Evolutionary conservation across 1,284 basidiomycete genomes (phyloP).

Genomic region (Moesziomyces globuligerus): DNA sequence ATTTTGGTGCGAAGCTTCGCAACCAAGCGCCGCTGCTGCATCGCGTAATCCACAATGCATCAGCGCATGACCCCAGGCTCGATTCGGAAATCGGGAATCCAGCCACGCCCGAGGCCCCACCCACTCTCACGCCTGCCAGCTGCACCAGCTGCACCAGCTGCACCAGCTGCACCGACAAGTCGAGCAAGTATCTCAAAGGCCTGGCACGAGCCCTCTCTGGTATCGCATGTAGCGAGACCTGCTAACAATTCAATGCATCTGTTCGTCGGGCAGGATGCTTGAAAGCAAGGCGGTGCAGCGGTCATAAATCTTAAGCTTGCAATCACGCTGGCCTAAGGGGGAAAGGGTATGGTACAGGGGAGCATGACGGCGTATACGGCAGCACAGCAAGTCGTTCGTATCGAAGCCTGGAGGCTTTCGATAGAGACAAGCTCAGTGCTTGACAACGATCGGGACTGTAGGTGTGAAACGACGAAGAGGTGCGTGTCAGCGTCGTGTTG

Average conservation of each 20-base stretch:
- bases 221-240: no score
- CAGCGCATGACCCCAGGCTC: slow-evolving; percentile 4
- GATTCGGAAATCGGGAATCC: slow-evolving; percentile 13
- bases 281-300: not conserved
- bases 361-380: not conserved
- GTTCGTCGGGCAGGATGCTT: not conserved
- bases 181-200: no score
- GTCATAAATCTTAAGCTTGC: not conserved
- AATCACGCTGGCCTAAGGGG: not conserved
- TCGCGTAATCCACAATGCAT: slow-evolving; percentile 36
- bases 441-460: slow-evolving; percentile 58
- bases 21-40: slow-evolving; percentile 12
- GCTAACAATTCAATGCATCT: no score
- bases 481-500: not conserved
- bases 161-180: no score
- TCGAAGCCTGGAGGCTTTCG: no score
- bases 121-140: no score
- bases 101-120: no score
- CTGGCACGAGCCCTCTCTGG: no score
- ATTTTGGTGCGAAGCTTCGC: slow-evolving; percentile 1
- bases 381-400: not conserved
- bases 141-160: no score
- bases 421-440: slow-evolving; percentile 28
- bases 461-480: not conserved
- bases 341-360: not conserved